Evolutionary conservation across 305 asterid genomes (phyloP), one percentile per base, ranked within the genome.

Genomic region (Fraxinus sp.): DNA sequence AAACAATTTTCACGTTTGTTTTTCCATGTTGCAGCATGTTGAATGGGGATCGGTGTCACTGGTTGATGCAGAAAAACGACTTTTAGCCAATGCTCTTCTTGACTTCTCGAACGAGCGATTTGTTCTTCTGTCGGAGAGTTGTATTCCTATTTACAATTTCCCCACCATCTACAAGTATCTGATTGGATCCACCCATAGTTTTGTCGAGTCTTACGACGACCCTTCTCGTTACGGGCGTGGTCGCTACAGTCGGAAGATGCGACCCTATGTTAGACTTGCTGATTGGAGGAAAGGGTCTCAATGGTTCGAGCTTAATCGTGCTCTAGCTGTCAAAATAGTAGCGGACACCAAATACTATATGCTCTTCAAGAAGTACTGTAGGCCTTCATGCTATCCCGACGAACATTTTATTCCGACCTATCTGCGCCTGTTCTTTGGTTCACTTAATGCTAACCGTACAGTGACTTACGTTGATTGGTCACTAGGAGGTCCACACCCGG

Each of bases 251-350:
- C 91, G 91, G n/a, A 83, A 89, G 73, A 96, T 96, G 99, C 76
- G 46, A 26, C 98, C 99, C 5, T 81, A 91, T 77, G 87, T 96
- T 57, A 85, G 36, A 35, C 95, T 92, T 30, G 52, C 87, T 22
- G 97, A 96, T 22, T 96, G 99, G 99, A 89, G 98, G 78, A 96
- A 96, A 92, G 99, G 99, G 18, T 96, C 99, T 0, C 98, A 96
- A 18, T 96, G 99, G 99, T 96, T 96, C 26, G 99, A 96, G 88
- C 88, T 94, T 82, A 93, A 90, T 16, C 97, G 99, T 2, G 52
- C 81, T 52, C 74, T 96, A 68, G 99, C 99, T 9, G 59, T 94
- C 87, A 80, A 86, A 81, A 76, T 96, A 36, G 89, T 96, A 22
- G 87, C 95, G 0, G 98, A 96, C 82, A 81, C 94, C 70, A 92